Base-by-base conservation (phyloP, 2,329 filamentous ascomycete species). In the Neonectria faginata region DNA sequence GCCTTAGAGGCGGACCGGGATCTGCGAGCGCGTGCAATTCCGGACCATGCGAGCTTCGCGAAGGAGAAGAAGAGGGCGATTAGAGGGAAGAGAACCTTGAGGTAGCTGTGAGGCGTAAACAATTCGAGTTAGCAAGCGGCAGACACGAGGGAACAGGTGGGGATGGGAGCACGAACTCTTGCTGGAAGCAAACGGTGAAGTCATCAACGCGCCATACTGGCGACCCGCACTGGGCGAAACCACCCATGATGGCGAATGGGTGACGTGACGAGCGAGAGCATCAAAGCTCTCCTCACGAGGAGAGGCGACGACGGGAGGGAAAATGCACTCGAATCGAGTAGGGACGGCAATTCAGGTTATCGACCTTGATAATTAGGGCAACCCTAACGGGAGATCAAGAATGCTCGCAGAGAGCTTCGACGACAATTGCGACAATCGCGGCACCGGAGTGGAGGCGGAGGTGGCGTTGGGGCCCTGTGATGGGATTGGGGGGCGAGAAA, bases 41-140 rank as follows among this genome's bases (percentile, higher is more conserved):
- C 81, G 74, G 90, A 88, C 71, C 85, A 76, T 63, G 85, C 71
- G 61, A 97, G 86, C 70, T 89, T 84, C 57, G 92, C 76, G 69
- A 94, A 77, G 7, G 96, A 98, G 27, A 91, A 72, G 67, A 81
- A 85, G 78, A 94, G 88, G 62, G 91, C 84, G 66, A 90, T 81
- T 65, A 96, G 82, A 59, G 96, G 96, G 59, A 98, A 85, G 51
- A 97, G 83, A 65, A 92, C 88, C 79, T 92, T 90, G 48, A 81
- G 77, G 61, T 79, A 80, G 61, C 79, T 80, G 57, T 12, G 61
- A 53, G 50, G 33, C 4, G 47, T 51, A 63, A 54, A 31, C 39
- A 50, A 6, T 65, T 57, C 58, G 47, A 22, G 63, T 65, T 33
- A 65, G 73, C 60, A 45, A 65, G 62, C 53, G 45, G 33, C 48